phyloP scores from a whole-genome alignment of 306 rosid species.

The Trifolium subterraneum region DNA sequence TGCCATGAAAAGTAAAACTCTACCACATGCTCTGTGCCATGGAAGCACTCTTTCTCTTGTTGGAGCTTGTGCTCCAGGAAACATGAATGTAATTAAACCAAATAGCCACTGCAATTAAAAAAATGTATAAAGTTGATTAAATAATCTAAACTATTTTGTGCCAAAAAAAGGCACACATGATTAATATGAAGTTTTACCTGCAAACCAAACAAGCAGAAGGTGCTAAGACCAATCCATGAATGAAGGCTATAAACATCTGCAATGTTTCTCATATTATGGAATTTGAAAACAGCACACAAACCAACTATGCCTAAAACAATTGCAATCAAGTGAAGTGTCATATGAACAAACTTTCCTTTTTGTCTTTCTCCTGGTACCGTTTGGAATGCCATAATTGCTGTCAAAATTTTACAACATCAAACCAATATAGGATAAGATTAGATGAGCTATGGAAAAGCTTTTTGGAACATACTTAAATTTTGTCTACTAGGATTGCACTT shows the following conservation, averaged over 20 bases:
- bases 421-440: not conserved
- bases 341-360: conserved; percentile 57
- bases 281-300: conserved; percentile 76
- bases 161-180: not conserved
- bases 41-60: conserved; percentile 44
- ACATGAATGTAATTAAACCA: conserved; percentile 63
- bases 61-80: conserved; percentile 25
- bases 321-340: conserved; percentile 61
- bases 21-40: conserved; percentile 72
- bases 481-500: too few species aligned
- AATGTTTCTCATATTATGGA: conserved; percentile 50
- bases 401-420: conserved; percentile 26
- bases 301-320: conserved; percentile 66
- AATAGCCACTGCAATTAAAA: conserved; percentile 73
- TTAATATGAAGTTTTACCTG: conserved; percentile 56
- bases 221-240: conserved; percentile 85
- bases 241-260: conserved; percentile 64
- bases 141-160: not conserved
- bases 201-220: conserved; percentile 63
- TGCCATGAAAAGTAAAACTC: conserved; percentile 67
- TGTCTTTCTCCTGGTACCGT: conserved; percentile 45
- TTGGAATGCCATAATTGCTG: conserved; percentile 82
- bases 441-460: too few species aligned
- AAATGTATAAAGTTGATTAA: too few species aligned
- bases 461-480: too few species aligned